phyloP scores from a whole-genome alignment of 768 basidiomycete species.

The Chalciporus pseudorubinellus region DNA sequence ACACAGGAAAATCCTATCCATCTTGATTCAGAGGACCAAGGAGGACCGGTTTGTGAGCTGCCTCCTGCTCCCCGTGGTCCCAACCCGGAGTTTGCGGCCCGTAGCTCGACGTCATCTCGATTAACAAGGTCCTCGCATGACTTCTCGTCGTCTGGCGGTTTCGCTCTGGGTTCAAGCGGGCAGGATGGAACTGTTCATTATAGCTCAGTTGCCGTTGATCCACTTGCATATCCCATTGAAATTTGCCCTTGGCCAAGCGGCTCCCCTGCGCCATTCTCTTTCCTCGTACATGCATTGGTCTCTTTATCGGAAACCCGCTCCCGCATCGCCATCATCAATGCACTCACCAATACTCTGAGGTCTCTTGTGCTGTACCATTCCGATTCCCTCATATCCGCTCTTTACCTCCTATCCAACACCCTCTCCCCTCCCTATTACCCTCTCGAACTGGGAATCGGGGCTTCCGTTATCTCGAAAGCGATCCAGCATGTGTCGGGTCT shows the following conservation, averaged over 20 bases:
- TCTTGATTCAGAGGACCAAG: constrained; percentile 22
- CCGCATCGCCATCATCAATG: constrained; percentile 65
- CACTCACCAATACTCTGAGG: constrained; percentile 72
- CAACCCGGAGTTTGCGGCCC: constrained; percentile 1
- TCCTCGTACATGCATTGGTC: constrained; percentile 63
- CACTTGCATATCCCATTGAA: constrained; percentile 42
- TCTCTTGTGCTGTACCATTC: constrained; percentile 65
- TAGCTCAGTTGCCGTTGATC: constrained; percentile 42
- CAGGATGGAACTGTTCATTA: constrained; percentile 24
- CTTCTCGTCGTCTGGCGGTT: constrained; percentile 2
- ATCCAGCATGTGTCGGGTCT: constrained; percentile 75
- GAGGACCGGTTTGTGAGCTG: constrained; percentile 13
- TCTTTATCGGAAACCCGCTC: constrained; percentile 67
- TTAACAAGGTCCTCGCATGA: not conserved
- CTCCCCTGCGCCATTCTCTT: constrained; percentile 60
- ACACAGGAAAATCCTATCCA: constrained; percentile 24
- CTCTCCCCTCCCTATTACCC: constrained; percentile 72
- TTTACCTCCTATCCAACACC: constrained; percentile 82
- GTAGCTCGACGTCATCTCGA: constrained; percentile 3
- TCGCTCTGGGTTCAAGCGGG: constrained; percentile 25
- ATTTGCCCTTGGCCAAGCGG: constrained; percentile 41
- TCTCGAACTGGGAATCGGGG: constrained; percentile 68
- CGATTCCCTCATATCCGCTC: constrained; percentile 64
- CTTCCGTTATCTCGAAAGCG: constrained; percentile 63
- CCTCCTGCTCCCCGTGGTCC: constrained; percentile 1